Conservation (phyloP, 768 basidiomycete genomes). For the Kwoniella sp. region DNA sequence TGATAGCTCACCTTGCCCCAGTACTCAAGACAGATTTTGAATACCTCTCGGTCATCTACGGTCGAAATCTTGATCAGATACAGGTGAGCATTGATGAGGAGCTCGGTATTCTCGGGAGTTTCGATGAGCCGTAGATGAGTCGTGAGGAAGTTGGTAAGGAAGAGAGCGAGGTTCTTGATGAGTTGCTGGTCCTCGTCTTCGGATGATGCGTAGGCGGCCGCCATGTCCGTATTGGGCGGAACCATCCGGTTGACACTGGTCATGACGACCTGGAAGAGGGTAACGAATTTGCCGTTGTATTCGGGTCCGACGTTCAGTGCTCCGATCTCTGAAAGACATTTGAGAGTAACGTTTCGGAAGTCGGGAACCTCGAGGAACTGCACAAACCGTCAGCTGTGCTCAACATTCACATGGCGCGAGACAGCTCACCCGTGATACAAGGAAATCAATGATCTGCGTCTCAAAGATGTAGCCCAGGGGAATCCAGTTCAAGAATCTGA, state of each 20-base stretch:
- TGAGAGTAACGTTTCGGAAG: slow-evolving; percentile 94
- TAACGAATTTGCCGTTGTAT: slow-evolving; percentile 97
- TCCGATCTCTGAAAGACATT: slow-evolving; percentile 95
- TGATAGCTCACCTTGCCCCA: slow-evolving; percentile 60
- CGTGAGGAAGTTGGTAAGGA: slow-evolving; percentile 93
- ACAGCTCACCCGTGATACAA: slow-evolving; percentile 77
- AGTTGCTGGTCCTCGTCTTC: slow-evolving; percentile 94
- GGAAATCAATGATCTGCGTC: slow-evolving; percentile 91
- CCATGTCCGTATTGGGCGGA: slow-evolving; percentile 87
- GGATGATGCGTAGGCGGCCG: slow-evolving; percentile 84
- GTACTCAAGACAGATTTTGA: slow-evolving; percentile 98
- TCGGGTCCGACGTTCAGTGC: slow-evolving; percentile 91
- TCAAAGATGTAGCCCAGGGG: slow-evolving; percentile 98
- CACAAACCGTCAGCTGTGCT: slow-evolving; percentile 14
- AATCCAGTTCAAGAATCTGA: slow-evolving; percentile 98
- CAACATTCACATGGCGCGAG: neutral
- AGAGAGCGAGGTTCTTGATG: slow-evolving; percentile 94
- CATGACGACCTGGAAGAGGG: slow-evolving; percentile 98
- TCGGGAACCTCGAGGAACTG: slow-evolving; percentile 96
- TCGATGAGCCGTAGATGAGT: slow-evolving; percentile 93
- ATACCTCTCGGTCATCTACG: slow-evolving; percentile 97
- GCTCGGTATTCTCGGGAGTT: slow-evolving; percentile 83
- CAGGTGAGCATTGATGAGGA: slow-evolving; percentile 91
- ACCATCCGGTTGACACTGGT: slow-evolving; percentile 96
- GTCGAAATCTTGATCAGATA: slow-evolving; percentile 99